These are phyloP conservation scores for Aegilops bicornis DNA, from an alignment of 176 grass and related monocot species.

Conservation along the genomic window DNA sequence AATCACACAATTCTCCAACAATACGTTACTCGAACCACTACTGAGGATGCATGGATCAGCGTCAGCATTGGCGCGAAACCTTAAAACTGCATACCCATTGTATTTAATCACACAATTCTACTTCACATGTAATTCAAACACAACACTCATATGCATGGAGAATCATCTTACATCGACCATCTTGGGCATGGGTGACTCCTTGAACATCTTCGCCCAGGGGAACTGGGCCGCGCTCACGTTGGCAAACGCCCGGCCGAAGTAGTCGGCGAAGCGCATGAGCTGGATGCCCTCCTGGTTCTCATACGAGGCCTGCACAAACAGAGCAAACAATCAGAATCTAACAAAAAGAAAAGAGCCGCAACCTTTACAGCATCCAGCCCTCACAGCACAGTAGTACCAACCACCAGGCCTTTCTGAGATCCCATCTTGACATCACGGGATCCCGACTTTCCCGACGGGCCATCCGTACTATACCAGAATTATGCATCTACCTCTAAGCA, in stretches of 20 bases:
- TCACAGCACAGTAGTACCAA: not conserved
- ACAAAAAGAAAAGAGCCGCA: not conserved
- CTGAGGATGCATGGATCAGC: not conserved
- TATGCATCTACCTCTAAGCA: not conserved
- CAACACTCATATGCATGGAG: conserved; percentile 34
- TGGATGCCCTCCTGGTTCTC: conserved; percentile 88
- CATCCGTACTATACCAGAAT: conserved; percentile 19
- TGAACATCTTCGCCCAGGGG: conserved; percentile 94
- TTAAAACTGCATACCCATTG: not conserved
- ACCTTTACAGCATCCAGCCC: conserved; percentile 25
- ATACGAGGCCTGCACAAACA: conserved; percentile 63
- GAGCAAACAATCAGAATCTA: conserved; percentile 8
- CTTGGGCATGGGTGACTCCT: conserved; percentile 81
- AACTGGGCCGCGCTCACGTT: conserved; percentile 75
- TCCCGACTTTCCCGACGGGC: conserved; percentile 21
- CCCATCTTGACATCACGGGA: conserved; percentile 26
- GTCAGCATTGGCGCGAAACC: not conserved
- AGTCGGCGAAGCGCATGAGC: conserved; percentile 97
- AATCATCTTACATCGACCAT: conserved; percentile 74
- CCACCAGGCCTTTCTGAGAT: conserved; percentile 15
- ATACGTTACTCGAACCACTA: not conserved
- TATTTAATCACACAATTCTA: not conserved
- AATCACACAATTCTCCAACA: not conserved
- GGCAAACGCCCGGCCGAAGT: conserved; percentile 77
- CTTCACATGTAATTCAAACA: not conserved